Conservation (phyloP, 441 rosid species). For the Erodium chrysanthum region DNA sequence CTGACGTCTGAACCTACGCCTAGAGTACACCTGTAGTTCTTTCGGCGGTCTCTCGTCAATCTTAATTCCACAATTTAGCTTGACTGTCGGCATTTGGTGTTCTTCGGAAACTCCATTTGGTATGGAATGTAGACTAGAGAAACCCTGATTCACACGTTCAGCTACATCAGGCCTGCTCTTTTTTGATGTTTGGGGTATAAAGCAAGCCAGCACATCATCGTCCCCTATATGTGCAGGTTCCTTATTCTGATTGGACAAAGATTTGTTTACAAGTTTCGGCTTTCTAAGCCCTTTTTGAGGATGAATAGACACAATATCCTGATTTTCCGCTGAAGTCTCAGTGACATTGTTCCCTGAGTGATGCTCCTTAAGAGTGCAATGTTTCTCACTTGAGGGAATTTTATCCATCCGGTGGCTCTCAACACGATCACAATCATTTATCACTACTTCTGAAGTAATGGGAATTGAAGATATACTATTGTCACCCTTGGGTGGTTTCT, state of each 20-base stretch:
- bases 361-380: not conserved
- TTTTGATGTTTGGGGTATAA: not conserved
- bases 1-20: not conserved
- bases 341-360: not conserved
- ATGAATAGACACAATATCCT: not conserved
- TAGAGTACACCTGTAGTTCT: not conserved
- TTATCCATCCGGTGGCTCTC: not conserved
- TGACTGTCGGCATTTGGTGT: not conserved
- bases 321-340: not conserved
- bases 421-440: not conserved
- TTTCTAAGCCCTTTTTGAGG: not conserved
- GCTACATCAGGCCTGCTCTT: not conserved
- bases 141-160: not conserved
- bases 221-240: not conserved
- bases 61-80: not conserved
- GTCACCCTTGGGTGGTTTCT: not conserved
- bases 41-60: not conserved
- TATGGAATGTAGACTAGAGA: not conserved
- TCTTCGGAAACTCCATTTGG: not conserved
- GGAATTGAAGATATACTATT: not conserved
- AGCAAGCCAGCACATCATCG: not conserved
- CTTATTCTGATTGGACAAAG: not conserved
- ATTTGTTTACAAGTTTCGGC: not conserved
- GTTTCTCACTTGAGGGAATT: not conserved
- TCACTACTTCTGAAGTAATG: not conserved